These are phyloP conservation scores for Bauhinia variegata DNA, from an alignment of 306 rosid species.

Conservation along the genomic window DNA sequence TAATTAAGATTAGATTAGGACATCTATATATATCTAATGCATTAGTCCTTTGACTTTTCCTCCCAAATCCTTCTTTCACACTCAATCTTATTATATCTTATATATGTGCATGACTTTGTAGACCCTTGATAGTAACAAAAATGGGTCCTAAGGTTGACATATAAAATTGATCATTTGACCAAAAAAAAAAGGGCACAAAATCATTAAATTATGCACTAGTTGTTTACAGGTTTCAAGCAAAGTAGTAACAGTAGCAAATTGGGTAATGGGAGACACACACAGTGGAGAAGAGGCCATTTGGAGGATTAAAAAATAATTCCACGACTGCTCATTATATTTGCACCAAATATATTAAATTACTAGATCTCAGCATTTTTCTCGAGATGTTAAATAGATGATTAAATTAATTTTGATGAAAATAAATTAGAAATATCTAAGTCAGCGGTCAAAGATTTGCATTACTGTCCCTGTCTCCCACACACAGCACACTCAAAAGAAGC, in stretches of 20 bases:
- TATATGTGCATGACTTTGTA: no score
- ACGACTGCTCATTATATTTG: not conserved
- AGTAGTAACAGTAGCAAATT: slow-evolving; percentile 38
- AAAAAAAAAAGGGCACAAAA: slow-evolving; percentile 37
- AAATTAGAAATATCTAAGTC: slow-evolving; percentile 34
- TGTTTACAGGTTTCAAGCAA: slow-evolving; percentile 35
- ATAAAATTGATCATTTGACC: slow-evolving; percentile 41
- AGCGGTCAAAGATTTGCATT: slow-evolving; percentile 59
- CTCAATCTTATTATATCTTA: slow-evolving; percentile 32
- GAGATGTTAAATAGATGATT: slow-evolving; percentile 48
- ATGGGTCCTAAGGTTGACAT: slow-evolving; percentile 37
- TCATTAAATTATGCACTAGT: slow-evolving; percentile 40
- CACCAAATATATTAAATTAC: not conserved
- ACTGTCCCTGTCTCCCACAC: slow-evolving; percentile 66
- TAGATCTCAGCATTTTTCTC: slow-evolving; percentile 22
- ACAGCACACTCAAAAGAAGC: slow-evolving; percentile 3
- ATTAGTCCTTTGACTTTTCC: slow-evolving; percentile 16
- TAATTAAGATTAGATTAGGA: slow-evolving; percentile 10
- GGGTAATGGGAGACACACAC: slow-evolving; percentile 12
- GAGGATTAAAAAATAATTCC: not conserved
- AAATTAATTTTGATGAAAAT: slow-evolving; percentile 9
- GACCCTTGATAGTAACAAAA: slow-evolving; percentile 32
- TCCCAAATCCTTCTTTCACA: slow-evolving; percentile 28
- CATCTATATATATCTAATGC: slow-evolving; percentile 15
- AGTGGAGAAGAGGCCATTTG: no score